Conservation (phyloP, 2,329 filamentous ascomycete species). For the Macroventuria anomochaeta region DNA sequence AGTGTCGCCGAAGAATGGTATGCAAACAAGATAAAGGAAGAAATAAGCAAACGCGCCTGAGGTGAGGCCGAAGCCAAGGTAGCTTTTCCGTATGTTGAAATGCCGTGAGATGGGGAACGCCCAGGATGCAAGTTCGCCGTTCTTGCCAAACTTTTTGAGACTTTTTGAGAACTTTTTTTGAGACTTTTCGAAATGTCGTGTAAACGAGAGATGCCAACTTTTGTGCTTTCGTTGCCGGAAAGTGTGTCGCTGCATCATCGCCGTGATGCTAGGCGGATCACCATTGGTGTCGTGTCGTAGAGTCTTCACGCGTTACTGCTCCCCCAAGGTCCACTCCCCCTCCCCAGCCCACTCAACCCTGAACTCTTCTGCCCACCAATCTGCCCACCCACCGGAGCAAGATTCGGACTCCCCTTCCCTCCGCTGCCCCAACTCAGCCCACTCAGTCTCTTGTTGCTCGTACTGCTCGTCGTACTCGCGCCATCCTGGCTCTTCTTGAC, state of each 20-base stretch:
- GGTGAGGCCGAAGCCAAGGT: background rate
- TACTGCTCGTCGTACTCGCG: constrained; percentile 41
- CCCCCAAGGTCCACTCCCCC: constrained; percentile 29
- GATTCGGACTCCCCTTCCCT: constrained; percentile 44
- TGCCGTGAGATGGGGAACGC: background rate
- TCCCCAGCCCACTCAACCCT: constrained; percentile 31
- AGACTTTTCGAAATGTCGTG: background rate
- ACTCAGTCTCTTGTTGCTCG: constrained; percentile 46
- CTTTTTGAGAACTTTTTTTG: too few species aligned
- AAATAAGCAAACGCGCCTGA: background rate
- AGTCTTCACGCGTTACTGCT: background rate
- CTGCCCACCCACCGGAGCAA: constrained; percentile 45
- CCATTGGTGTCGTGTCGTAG: too few species aligned
- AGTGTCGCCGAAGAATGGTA: too few species aligned
- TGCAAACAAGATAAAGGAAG: too few species aligned
- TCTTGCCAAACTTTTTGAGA: background rate
- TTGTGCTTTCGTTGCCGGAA: background rate
- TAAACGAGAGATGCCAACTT: background rate
- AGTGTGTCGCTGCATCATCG: background rate
- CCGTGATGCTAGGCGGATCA: background rate
- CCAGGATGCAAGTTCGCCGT: background rate
- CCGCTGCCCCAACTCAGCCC: constrained; percentile 48
- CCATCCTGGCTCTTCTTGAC: constrained; percentile 42
- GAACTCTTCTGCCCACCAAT: too few species aligned
- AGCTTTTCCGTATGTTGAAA: background rate